Base-by-base conservation (phyloP, 2,329 filamentous ascomycete genomes). In the Zymoseptoria ardabiliae region DNA sequence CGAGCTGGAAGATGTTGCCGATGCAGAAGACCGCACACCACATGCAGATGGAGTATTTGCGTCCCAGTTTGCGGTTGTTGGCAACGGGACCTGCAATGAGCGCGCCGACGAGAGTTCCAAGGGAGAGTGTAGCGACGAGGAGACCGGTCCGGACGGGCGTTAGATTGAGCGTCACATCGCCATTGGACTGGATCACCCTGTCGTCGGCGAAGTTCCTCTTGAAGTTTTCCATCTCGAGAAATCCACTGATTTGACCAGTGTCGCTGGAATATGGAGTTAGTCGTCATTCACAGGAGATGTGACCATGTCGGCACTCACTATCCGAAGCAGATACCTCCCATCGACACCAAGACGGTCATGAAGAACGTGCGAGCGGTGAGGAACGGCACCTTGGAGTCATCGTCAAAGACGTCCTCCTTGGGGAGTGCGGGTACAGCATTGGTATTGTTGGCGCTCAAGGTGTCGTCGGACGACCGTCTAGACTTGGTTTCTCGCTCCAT, bases 1-100 rank as follows among this genome's bases (percentile, higher is more conserved):
- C 79, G 66, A 88, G 83, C 69, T 89, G 85, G 50, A 88, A 81
- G 50, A 85, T 74, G 54, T 83, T 86, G 55, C 85, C 85, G 48
- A 86, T 73, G 63, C 81, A 83, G 65, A 85, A 83, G 72, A 85
- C 82, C 59, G 86, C 77, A 55, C 83, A 81, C 61, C 83, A 82
- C 48, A 77, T 72, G n/a, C 81, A 82, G 63, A 88, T 87, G 11
- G 82, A 82, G 53, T 81, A 74, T 22, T 82, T 80, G 13, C 85
- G 82, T 22, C 85, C 85, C 49, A 87, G 11, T 50, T 25, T 67
- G 1, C 70, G 75, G 6, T 74, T 74, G 60, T 88, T 85, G 48
- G 84, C 81, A 45, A 88, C 73, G 35, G 81, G 82, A 11, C 83
- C 83, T 23, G 81, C 77, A 28, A 79, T 68, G 8, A 86, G 73